Base-by-base conservation (phyloP, 768 basidiomycete genomes). In the Trametes punicea region DNA sequence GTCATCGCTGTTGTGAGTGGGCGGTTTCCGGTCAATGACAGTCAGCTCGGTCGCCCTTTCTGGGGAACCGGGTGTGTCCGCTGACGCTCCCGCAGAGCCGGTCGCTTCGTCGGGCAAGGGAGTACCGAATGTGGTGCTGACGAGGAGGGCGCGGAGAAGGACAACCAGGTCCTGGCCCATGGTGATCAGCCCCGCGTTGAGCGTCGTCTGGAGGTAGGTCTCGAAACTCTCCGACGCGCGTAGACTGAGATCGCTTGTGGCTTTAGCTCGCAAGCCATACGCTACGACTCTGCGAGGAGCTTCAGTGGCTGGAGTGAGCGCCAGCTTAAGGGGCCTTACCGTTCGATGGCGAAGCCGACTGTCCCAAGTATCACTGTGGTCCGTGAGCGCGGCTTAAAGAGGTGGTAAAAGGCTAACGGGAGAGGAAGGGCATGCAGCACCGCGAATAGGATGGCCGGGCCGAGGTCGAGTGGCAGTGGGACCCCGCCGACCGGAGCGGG, bases 401-500 rank as follows among this genome's bases (percentile, higher is more conserved):
- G n/a, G 10, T 67, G 62, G 46, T 53, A 64, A 16, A 64, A 4
- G 11, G 47, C 49, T 15, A 64, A 18, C 9, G 64, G 59, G 16
- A 60, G 25, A 16, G 65, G 53, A 18, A 60, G 27, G 6, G 33
- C 63, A 44, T 65, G 67, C 4, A 57, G 45, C 4, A 57, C 29
- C 3, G 61, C 41, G 55, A 69, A 67, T 10, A 69, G 13, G 38
- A 67, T 62, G 13, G 65, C 65, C 7, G 68, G 68, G 7, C 46
- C 64, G 39, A 65, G 62, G 51, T 69, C 68, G 21, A 47, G 3
- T 2, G 26, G 29, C 30, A 44, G 15, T 2, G 56, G 56, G 2
- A 30, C 51, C 4, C 56, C 56, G 20, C 56, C 56, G 7, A 58
- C 25, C 2, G 50, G 51, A 15, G 56, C 18, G 16, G 56, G 56